Evolutionary conservation across 2,329 filamentous ascomycete species (phyloP).

Genomic region (Colletotrichum sansevieriae): DNA sequence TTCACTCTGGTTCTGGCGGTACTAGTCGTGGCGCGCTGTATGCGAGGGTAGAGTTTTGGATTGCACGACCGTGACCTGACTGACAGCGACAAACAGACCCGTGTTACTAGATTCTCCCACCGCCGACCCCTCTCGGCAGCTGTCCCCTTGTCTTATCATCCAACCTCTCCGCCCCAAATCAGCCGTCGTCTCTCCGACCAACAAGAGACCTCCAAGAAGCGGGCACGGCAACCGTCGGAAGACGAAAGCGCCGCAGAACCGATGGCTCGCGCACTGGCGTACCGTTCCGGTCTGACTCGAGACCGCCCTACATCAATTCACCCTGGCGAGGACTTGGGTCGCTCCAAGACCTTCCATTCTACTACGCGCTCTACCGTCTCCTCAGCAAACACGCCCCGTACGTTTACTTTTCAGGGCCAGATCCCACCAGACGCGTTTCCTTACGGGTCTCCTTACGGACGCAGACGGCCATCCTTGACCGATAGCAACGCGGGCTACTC

Average conservation of each 20-base stretch:
- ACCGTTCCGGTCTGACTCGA: conserved; percentile 54
- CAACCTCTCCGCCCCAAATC: conserved; percentile 64
- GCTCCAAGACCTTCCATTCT: conserved; percentile 49
- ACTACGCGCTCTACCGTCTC: conserved; percentile 45
- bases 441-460: conserved; percentile 45
- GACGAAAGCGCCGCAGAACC: conserved; percentile 59
- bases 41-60: conserved; percentile 22
- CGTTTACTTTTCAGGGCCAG: conserved; percentile 64
- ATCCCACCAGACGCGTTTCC: conserved; percentile 51
- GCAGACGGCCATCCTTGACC: conserved; percentile 61
- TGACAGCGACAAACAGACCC: conserved; percentile 57
- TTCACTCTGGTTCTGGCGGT: conserved; percentile 35
- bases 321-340: conserved; percentile 54
- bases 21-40: conserved; percentile 23
- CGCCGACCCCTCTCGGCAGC: conserved; percentile 68
- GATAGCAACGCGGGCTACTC: conserved; percentile 57
- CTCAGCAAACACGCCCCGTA: conserved; percentile 64
- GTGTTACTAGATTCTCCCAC: conserved; percentile 59
- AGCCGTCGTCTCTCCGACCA: conserved; percentile 70
- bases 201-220: conserved; percentile 58
- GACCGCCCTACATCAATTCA: conserved; percentile 58
- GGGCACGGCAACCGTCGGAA: conserved; percentile 52
- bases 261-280: conserved; percentile 58
- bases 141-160: conserved; percentile 60
- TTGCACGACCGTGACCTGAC: conserved; percentile 40